phyloP scores from a whole-genome alignment of 352 stramenopile genomes.

The Globisporangium okanoganense region DNA sequence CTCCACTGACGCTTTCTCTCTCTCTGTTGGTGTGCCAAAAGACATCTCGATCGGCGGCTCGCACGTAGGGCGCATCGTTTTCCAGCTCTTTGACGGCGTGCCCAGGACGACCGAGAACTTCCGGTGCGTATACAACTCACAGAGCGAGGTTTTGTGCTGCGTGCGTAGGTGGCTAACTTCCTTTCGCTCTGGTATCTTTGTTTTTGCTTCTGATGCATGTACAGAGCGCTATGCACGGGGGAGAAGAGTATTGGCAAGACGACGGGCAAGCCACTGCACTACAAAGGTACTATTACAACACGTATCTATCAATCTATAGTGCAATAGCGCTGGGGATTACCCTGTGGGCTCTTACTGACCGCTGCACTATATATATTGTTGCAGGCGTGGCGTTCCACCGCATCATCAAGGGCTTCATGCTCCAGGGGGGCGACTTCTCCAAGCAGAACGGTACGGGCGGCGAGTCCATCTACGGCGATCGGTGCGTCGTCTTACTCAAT shows the following conservation, averaged over 20 bases:
- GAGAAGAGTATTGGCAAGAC: constrained; percentile 61
- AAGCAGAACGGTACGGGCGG: constrained; percentile 79
- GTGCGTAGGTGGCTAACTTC: not conserved
- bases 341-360: not conserved
- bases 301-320: not conserved
- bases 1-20: not conserved
- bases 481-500: constrained; percentile 5
- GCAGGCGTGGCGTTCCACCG: constrained; percentile 72
- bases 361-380: not conserved
- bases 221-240: constrained; percentile 47
- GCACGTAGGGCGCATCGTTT: constrained; percentile 52
- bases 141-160: not conserved
- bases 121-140: constrained; percentile 18
- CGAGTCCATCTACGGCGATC: constrained; percentile 80
- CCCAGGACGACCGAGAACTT: constrained; percentile 71
- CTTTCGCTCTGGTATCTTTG: not conserved
- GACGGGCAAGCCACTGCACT: constrained; percentile 58
- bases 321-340: too few relatives aligned
- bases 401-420: constrained; percentile 87
- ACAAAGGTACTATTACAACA: constrained; percentile 32
- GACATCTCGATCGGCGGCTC: constrained; percentile 92
- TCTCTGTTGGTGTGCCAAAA: constrained; percentile 6
- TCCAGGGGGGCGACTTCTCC: constrained; percentile 77
- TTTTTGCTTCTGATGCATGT: not conserved
- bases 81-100: constrained; percentile 52